Conservation (phyloP, 2,329 filamentous ascomycete species). For the Colletotrichum echinochloae region DNA sequence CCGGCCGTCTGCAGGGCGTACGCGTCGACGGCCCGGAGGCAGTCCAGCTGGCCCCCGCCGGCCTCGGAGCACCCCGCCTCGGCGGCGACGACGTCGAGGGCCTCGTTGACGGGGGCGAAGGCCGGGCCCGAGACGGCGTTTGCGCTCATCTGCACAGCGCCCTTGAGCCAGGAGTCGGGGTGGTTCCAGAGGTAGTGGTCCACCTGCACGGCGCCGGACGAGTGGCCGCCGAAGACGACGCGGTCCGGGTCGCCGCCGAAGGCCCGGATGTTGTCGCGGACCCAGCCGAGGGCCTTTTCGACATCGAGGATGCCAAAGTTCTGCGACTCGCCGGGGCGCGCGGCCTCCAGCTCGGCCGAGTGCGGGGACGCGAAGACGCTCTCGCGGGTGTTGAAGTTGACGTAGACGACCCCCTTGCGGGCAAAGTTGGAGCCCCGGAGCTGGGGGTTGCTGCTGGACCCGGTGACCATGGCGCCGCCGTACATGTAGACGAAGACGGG, state of each 20-base stretch:
- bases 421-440: constrained; percentile 52
- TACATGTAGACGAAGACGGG: constrained; percentile 59
- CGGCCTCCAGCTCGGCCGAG: constrained; percentile 51
- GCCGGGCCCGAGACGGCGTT: constrained; percentile 55
- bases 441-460: constrained; percentile 55
- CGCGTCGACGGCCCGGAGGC: constrained; percentile 50
- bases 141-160: constrained; percentile 56
- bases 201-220: constrained; percentile 52
- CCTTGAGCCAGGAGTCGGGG: constrained; percentile 52
- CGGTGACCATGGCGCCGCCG: constrained; percentile 57
- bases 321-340: constrained; percentile 45
- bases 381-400: constrained; percentile 56
- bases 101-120: constrained; percentile 52
- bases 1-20: constrained; percentile 47
- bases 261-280: constrained; percentile 54
- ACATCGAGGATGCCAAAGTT: constrained; percentile 53
- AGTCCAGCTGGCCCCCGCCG: constrained; percentile 51
- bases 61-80: constrained; percentile 51
- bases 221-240: constrained; percentile 58
- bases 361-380: constrained; percentile 59
- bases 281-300: constrained; percentile 53
- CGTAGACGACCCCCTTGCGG: constrained; percentile 51
- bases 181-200: constrained; percentile 58
- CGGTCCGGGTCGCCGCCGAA: constrained; percentile 59
- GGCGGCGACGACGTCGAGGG: constrained; percentile 51